Base-by-base conservation (phyloP, 2,329 filamentous ascomycete genomes). In the Phaeosphaeria sp. region DNA sequence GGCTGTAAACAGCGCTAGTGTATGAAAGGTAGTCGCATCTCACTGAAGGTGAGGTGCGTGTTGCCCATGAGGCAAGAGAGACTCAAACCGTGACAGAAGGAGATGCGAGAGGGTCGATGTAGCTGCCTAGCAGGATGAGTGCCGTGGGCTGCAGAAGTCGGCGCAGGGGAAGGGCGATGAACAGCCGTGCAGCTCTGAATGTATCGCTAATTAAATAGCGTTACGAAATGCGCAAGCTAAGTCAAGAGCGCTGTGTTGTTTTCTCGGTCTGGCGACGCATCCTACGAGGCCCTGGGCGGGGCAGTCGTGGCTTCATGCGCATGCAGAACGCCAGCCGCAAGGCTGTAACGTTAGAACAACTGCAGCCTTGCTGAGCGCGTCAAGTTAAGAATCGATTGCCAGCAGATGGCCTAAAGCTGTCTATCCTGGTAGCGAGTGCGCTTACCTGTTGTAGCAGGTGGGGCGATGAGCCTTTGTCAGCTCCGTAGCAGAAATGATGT, bases 281-380 rank as follows among this genome's bases (percentile, higher is more conserved):
- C 46, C 25, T 18, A 21, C 27, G 4, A 49, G 46, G 46, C 46
- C 46, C 20, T 20, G 20, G 46, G 46, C 46, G 46, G 46, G 46
- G 46, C 20, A 49, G 46, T 6, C 25, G 46, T 49, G 25, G 46
- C 46, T 49, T 17, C 46, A 36, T 22, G 46, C 46, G 25, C 46
- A 49, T 49, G 46, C 46, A 49, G 46, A 49, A 49, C 46, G 46
- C 25, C 25, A 36, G 46, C 46, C 46, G 46, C 25, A 49, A 49
- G 46, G 46, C 46, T 49, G 46, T 33, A 47, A 6, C n/a, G n/a
- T n/a, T n/a, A 49, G 46, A 24, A 21, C 44, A 43, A 13, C 40
- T 42, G 39, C 39, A 42, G 39, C 39, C 39, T 17, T 36, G 33
- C 17, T 42, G 39, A 42, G 18, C 15, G 39, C 39, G 39, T 42